Evolutionary conservation across 2,329 filamentous ascomycete genomes (phyloP).

Genomic region (Venturia effusa): DNA sequence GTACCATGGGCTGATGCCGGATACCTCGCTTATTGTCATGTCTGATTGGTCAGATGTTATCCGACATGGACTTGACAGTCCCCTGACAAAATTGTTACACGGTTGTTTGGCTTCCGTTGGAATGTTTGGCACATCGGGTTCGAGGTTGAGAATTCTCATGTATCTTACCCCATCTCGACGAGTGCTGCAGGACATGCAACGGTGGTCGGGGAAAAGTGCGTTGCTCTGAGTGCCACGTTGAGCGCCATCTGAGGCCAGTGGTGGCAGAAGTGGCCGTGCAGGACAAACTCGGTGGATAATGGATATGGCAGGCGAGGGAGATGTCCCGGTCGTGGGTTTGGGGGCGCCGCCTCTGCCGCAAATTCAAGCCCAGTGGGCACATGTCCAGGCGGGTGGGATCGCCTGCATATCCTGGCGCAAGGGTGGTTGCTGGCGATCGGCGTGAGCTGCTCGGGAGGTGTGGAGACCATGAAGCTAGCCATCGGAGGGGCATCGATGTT

Average conservation of each 20-base stretch:
- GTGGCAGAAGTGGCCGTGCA: background rate
- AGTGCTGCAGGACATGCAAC: background rate
- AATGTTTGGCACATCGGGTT: constrained; percentile 2
- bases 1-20: background rate
- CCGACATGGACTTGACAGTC: background rate
- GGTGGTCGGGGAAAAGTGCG: background rate
- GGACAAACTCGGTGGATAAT: background rate
- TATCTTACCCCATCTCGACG: background rate
- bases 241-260: constrained; percentile 1
- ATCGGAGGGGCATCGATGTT: background rate
- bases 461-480: background rate
- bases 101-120: background rate
- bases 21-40: background rate
- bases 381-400: constrained; percentile 2
- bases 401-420: background rate
- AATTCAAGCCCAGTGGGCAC: background rate
- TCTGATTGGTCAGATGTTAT: background rate
- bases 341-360: background rate
- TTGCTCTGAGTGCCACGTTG: background rate
- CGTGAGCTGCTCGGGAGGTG: background rate
- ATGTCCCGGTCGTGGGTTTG: background rate
- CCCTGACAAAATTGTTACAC: constrained; percentile 3
- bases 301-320: background rate
- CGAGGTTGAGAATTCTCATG: background rate
- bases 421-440: background rate